phyloP scores from a whole-genome alignment of 1,284 basidiomycete species.

The Malassezia pachydermatis region DNA sequence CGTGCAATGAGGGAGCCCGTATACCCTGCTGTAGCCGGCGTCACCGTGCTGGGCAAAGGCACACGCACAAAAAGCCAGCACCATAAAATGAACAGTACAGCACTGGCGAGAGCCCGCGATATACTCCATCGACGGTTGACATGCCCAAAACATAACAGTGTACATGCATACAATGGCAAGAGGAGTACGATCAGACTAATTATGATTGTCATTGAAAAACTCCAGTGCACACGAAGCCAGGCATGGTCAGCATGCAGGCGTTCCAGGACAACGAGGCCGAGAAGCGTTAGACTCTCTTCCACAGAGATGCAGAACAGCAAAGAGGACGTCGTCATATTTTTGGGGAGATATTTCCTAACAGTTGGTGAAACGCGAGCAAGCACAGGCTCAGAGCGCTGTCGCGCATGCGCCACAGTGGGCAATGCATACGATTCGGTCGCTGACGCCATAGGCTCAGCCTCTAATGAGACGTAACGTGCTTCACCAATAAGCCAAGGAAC shows the following conservation, averaged over 20 bases:
- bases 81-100: conserved; percentile 33
- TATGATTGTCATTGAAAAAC: conserved; percentile 17
- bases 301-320: conserved; percentile 35
- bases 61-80: conserved; percentile 36
- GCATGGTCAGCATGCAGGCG: conserved; percentile 16
- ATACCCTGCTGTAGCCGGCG: conserved; percentile 14
- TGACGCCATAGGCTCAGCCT: conserved; percentile 16
- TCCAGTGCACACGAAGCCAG: conserved; percentile 20
- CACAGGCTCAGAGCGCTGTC: not conserved
- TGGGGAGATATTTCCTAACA: not conserved
- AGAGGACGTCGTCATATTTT: conserved; percentile 13
- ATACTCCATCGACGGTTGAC: conserved; percentile 11
- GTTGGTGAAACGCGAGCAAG: not conserved
- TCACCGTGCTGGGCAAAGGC: conserved; percentile 31
- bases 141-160: conserved; percentile 30
- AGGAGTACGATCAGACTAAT: conserved; percentile 24
- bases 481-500: conserved; percentile 39
- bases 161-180: conserved; percentile 28
- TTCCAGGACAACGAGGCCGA: conserved; percentile 37
- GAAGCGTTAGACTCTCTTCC: conserved; percentile 33
- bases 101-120: conserved; percentile 20
- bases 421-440: conserved; percentile 15
- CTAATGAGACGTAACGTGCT: conserved; percentile 34
- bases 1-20: conserved; percentile 32
- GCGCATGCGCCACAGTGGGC: conserved; percentile 18